These are phyloP conservation scores for Mycosarcoma maydis DNA, from an alignment of 1,284 basidiomycete genomes.

Conservation along the genomic window DNA sequence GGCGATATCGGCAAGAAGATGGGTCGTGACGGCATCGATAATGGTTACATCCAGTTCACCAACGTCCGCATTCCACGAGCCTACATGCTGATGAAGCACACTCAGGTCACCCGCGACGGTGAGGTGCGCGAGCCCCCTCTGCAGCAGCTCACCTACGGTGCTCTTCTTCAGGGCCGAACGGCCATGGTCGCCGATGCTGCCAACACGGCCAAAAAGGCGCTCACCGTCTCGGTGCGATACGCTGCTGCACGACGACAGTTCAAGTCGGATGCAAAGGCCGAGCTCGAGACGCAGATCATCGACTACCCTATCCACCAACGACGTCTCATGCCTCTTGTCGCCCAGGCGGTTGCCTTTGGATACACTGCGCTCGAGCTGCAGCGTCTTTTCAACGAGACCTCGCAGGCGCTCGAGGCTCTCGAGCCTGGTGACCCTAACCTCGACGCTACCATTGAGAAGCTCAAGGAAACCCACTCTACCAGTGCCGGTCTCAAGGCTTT, in stretches of 20 bases:
- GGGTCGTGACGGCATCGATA: slow-evolving; percentile 72
- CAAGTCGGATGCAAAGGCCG: slow-evolving; percentile 64
- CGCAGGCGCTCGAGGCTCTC: slow-evolving; percentile 70
- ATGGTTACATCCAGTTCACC: slow-evolving; percentile 70
- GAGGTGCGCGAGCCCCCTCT: slow-evolving; percentile 70
- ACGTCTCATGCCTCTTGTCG: slow-evolving; percentile 72
- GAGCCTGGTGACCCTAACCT: slow-evolving; percentile 69
- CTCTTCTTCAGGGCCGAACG: slow-evolving; percentile 71
- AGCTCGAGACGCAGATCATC: slow-evolving; percentile 71
- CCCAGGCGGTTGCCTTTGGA: slow-evolving; percentile 72
- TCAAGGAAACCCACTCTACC: slow-evolving; percentile 73
- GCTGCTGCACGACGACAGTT: slow-evolving; percentile 72
- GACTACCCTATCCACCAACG: slow-evolving; percentile 74
- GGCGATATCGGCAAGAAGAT: slow-evolving; percentile 74
- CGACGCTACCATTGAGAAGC: slow-evolving; percentile 68
- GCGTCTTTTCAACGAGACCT: slow-evolving; percentile 68
- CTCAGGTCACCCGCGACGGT: slow-evolving; percentile 71
- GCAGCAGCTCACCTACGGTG: slow-evolving; percentile 73
- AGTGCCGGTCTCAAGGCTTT: slow-evolving; percentile 73
- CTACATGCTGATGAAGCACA: slow-evolving; percentile 74
- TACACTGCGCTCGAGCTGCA: slow-evolving; percentile 70
- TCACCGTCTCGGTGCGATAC: slow-evolving; percentile 73
- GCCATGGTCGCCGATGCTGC: slow-evolving; percentile 72
- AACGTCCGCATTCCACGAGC: slow-evolving; percentile 72
- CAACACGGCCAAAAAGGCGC: slow-evolving; percentile 71